Base-by-base conservation (phyloP, 1,284 basidiomycete species). In the Cerrena zonata region DNA sequence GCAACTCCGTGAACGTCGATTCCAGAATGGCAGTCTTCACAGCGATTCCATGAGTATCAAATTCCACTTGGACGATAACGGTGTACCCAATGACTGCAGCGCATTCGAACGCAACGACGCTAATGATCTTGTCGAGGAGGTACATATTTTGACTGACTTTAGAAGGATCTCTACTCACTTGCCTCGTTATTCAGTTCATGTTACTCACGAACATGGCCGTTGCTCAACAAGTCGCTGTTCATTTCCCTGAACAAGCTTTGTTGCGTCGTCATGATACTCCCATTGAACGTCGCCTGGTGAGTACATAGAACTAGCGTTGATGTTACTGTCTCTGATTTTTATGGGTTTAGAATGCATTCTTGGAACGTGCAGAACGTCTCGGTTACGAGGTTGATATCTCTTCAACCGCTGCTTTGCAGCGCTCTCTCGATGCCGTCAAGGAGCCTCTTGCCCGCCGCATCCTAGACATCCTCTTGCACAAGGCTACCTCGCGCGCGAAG, bases 201-300 rank as follows among this genome's bases (percentile, higher is more conserved):
- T 71, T 99, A 5, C 76, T 94, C 52, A 85, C 91, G 56, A 99
- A 99, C 66, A 84, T 86, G 37, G 77, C 92, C 5, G 89, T 95
- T 27, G 94, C 95, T 4, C 90, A 94, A 62, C 86, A 94, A 63
- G 86, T 98, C 58, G 95, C 94, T 21, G 87, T 93, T 34, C 86
- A 93, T 56, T 78, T 98, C 39, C 94, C 95, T 34, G 95, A 99
- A 64, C 91, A 97, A 65, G 91, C 95, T 18, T 78, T 99, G 26
- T 81, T 99, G 41, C 86, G 94, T 52, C 88, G 95, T 49, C 94
- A 99, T 62, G 95, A 98, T 67, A 80, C 76, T 27, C 96, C 96
- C 2, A 79, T 94, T 54, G 94, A 97, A 50, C 86, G 95, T 54
- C 86, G 94, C 47, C 70, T 96, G 50, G 89, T 87, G 64, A 59